Conservation (phyloP, 306 rosid genomes). For the Quercus bicolor region DNA sequence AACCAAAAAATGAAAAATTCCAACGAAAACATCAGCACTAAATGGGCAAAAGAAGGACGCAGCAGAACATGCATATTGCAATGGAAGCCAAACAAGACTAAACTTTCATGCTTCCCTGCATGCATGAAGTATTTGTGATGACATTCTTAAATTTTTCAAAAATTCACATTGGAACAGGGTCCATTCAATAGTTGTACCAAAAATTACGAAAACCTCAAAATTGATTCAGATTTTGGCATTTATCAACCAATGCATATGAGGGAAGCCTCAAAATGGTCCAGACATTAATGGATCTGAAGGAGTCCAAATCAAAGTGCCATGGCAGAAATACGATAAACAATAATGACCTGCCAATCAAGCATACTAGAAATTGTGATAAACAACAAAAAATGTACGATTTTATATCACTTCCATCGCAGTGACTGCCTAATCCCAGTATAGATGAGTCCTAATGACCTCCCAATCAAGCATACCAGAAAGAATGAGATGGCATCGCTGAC, state of each 20-base stretch:
- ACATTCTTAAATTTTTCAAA: neutral
- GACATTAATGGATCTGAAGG: conserved; percentile 5
- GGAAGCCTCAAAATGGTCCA: neutral
- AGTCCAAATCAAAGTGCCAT: conserved; percentile 16
- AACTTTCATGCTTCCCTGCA: neutral
- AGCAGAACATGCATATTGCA: too few species aligned
- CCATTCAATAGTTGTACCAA: neutral
- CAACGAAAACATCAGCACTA: too few species aligned
- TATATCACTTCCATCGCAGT: conserved; percentile 69
- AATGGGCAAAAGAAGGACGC: too few species aligned
- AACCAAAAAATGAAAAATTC: too few species aligned
- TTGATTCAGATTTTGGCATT: neutral
- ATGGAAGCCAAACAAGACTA: too few species aligned
- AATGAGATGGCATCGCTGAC: conserved; percentile 75
- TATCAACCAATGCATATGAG: neutral
- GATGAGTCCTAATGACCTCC: conserved; percentile 90
- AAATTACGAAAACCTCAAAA: neutral
- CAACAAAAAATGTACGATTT: conserved; percentile 26
- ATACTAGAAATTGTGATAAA: conserved; percentile 3
- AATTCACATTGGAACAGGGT: neutral
- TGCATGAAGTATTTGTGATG: too few species aligned
- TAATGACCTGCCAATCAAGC: neutral
- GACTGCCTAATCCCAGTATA: conserved; percentile 92
- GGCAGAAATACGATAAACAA: too few species aligned
- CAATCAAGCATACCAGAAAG: conserved; percentile 81